Evolutionary conservation across 805 yeast genomes (phyloP).

Genomic region (Nematodospora valgi): DNA sequence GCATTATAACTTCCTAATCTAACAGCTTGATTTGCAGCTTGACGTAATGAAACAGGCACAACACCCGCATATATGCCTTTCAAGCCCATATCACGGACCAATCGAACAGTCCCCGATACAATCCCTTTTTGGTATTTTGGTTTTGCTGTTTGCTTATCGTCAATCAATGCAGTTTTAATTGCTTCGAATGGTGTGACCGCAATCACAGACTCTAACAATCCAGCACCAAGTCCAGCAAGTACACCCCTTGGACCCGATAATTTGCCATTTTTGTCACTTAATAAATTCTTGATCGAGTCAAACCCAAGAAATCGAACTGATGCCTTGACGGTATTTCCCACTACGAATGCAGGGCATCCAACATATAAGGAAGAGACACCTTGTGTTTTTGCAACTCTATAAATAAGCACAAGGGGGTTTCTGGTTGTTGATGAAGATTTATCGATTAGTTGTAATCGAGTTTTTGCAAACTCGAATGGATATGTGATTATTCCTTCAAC

Average conservation of each 20-base stretch:
- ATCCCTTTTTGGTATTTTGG: conserved; percentile 76
- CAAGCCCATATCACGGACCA: conserved; percentile 75
- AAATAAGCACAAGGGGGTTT: conserved; percentile 81
- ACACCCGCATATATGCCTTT: conserved; percentile 85
- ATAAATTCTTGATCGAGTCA: conserved; percentile 74
- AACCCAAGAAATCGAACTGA: conserved; percentile 93
- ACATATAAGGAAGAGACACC: conserved; percentile 80
- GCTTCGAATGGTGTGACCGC: conserved; percentile 98
- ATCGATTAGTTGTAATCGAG: conserved; percentile 80
- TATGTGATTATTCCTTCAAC: conserved; percentile 89
- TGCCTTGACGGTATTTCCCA: conserved; percentile 95
- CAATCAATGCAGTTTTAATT: conserved; percentile 91
- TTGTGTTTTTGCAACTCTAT: conserved; percentile 69
- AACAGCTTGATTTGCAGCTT: conserved; percentile 94
- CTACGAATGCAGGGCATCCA: conserved; percentile 95
- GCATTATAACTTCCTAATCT: conserved; percentile 90
- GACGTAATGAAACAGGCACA: conserved; percentile 90
- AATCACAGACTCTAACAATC: conserved; percentile 81
- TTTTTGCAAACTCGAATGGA: conserved; percentile 96
- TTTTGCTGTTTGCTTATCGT: conserved; percentile 73
- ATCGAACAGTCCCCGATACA: conserved; percentile 57
- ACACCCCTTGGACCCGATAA: conserved; percentile 89
- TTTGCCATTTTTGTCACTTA: conserved; percentile 83
- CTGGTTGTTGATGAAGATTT: conserved; percentile 63
- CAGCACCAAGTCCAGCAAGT: conserved; percentile 97